Conservation (phyloP, 2,329 filamentous ascomycete species). For the Phoma sp. region DNA sequence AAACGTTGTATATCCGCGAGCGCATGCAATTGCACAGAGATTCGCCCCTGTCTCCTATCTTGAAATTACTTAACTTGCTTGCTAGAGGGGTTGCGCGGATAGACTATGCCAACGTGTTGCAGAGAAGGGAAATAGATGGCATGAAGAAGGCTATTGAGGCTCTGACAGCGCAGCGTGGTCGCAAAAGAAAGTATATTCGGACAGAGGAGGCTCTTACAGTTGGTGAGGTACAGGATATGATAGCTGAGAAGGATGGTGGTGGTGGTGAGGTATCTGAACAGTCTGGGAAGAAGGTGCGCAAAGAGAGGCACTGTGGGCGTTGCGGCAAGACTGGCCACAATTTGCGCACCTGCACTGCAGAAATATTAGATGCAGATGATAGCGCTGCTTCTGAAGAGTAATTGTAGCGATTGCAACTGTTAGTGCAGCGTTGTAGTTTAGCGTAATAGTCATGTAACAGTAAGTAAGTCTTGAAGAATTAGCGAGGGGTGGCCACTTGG, state of each 20-base stretch:
- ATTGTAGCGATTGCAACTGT: too few species aligned
- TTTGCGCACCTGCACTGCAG: too few species aligned
- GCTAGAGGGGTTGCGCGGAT: not conserved
- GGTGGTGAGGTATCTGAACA: not conserved
- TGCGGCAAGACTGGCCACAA: too few species aligned
- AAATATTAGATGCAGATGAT: too few species aligned
- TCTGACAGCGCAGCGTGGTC: not conserved
- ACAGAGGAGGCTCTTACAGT: not conserved
- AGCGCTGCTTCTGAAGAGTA: too few species aligned
- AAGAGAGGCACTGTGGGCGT: too few species aligned
- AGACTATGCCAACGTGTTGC: not conserved
- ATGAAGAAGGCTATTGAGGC: not conserved
- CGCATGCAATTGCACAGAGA: not conserved
- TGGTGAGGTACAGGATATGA: not conserved
- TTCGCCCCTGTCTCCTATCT: not conserved
- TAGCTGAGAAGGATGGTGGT: not conserved
- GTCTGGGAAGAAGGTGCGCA: not conserved
- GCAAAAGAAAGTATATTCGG: too few species aligned
- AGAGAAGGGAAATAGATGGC: not conserved
- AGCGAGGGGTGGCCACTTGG: too few species aligned
- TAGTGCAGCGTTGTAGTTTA: too few species aligned
- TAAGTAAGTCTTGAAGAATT: too few species aligned
- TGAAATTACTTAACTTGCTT: not conserved
- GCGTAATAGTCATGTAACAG: too few species aligned
- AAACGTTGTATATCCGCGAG: not conserved